These are phyloP conservation scores for Rosa chinensis DNA, from an alignment of 306 rosid species.

Conservation along the genomic window DNA sequence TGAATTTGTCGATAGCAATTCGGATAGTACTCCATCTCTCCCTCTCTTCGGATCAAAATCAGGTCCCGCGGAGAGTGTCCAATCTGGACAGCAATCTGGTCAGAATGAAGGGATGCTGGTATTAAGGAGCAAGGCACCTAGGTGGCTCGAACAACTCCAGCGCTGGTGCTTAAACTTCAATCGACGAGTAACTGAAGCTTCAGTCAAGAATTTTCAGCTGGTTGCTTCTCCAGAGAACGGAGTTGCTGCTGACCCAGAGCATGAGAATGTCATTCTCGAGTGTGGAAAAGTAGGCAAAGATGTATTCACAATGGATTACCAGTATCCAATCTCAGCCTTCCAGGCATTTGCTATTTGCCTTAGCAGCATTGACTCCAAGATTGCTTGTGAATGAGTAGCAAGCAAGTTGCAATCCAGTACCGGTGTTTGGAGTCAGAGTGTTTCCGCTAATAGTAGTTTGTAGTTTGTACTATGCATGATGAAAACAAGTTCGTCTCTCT, in stretches of 20 bases:
- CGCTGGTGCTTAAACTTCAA: constrained; percentile 98
- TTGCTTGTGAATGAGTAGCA: constrained; percentile 80
- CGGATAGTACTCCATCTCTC: constrained; percentile 55
- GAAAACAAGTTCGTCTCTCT: not conserved
- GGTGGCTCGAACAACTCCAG: constrained; percentile 97
- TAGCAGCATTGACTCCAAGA: constrained; percentile 96
- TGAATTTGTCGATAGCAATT: constrained; percentile 55
- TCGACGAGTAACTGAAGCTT: constrained; percentile 89
- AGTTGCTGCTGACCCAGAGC: constrained; percentile 67
- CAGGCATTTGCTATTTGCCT: constrained; percentile 98
- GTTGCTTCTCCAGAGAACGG: constrained; percentile 72
- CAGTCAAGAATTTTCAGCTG: constrained; percentile 93
- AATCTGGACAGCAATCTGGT: constrained; percentile 36
- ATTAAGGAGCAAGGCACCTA: constrained; percentile 80
- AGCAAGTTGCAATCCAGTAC: constrained; percentile 24
- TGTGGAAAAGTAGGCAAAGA: constrained; percentile 95
- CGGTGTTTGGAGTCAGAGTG: not conserved
- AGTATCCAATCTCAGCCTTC: constrained; percentile 90
- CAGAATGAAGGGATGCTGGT: constrained; percentile 60
- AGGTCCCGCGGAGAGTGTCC: constrained; percentile 45
- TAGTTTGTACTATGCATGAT: not conserved
- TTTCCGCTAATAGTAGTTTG: not conserved
- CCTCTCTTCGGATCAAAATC: constrained; percentile 72
- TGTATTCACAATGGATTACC: constrained; percentile 93
- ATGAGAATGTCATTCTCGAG: constrained; percentile 89